These are phyloP conservation scores for Coniochaeta sp. DNA, from an alignment of 2,329 filamentous ascomycete genomes.

Conservation along the genomic window DNA sequence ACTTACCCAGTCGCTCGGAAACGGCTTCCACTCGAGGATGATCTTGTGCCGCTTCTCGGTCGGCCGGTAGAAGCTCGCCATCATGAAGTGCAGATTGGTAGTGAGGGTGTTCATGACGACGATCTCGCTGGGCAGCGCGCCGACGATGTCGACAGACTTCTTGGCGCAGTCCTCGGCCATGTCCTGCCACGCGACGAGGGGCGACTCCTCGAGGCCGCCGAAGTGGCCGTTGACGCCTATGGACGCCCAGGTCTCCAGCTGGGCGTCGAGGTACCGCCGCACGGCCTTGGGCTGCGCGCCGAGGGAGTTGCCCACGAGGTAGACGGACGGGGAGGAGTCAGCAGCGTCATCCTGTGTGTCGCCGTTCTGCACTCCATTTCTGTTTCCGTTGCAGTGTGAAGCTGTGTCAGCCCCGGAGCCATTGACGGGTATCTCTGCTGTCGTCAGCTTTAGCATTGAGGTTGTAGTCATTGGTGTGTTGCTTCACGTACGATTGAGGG, in stretches of 20 bases:
- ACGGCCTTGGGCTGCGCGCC: slow-evolving; percentile 72
- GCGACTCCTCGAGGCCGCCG: slow-evolving; percentile 56
- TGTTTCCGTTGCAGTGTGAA: slow-evolving; percentile 9
- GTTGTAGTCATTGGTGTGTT: neutral
- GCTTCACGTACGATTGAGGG: slow-evolving; percentile 28
- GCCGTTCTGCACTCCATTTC: neutral
- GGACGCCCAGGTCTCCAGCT: slow-evolving; percentile 76
- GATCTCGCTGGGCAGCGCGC: slow-evolving; percentile 65
- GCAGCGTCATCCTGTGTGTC: slow-evolving; percentile 12
- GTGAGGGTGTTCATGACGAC: slow-evolving; percentile 87
- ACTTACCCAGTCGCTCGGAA: slow-evolving; percentile 70
- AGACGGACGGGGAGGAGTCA: slow-evolving; percentile 51
- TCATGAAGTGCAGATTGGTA: slow-evolving; percentile 70
- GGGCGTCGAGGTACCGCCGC: slow-evolving; percentile 57
- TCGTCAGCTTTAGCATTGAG: neutral
- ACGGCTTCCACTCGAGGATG: slow-evolving; percentile 83
- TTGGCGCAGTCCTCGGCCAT: slow-evolving; percentile 68
- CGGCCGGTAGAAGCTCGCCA: slow-evolving; percentile 79
- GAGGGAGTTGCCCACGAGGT: slow-evolving; percentile 86
- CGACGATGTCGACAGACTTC: slow-evolving; percentile 66
- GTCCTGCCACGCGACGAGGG: slow-evolving; percentile 67
- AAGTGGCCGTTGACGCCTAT: slow-evolving; percentile 86
- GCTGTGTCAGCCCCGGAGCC: neutral
- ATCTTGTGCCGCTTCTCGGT: slow-evolving; percentile 63
- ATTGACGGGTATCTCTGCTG: neutral